phyloP scores from a whole-genome alignment of 2,329 filamentous ascomycete species.

The Sarocladium strictum region DNA sequence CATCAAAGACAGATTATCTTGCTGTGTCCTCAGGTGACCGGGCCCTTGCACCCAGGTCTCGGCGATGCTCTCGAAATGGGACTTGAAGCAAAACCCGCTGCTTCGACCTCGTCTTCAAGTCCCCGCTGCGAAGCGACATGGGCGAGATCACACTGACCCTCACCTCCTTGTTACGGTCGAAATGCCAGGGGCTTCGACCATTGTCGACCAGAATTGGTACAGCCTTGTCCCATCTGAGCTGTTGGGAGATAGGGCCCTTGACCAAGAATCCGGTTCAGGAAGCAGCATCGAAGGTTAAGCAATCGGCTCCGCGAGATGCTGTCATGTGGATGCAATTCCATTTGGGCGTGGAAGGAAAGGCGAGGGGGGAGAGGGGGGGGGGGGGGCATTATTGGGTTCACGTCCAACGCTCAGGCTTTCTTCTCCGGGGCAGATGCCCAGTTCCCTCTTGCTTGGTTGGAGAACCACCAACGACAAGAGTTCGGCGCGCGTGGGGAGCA shows the following conservation, averaged over 20 bases:
- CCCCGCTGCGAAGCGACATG: no score
- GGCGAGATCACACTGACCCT: background rate
- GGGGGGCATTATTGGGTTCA: background rate
- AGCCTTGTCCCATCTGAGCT: background rate
- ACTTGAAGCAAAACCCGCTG: background rate
- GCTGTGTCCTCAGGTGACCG: background rate
- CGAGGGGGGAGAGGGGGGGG: no score
- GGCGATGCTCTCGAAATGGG: background rate
- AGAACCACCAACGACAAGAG: background rate
- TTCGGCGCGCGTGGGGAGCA: background rate
- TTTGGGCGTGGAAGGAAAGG: background rate
- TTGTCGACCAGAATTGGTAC: background rate
- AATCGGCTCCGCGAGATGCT: background rate
- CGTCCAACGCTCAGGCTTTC: background rate
- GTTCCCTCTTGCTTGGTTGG: background rate
- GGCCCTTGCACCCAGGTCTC: background rate
- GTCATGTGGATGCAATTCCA: background rate
- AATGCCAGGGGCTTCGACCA: background rate
- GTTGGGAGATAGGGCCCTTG: background rate
- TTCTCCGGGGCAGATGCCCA: background rate
- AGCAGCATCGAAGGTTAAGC: background rate
- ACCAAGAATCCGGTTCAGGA: background rate
- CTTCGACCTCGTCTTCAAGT: background rate
- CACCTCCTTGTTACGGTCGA: background rate
- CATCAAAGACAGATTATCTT: background rate